Percentiles rank a stretch among this genome's conserved stretches.
These are phyloP conservation scores for Lineolata rhizophorae DNA, from an alignment of 495 filamentous ascomycete genomes.

Conservation along the genomic window DNA sequence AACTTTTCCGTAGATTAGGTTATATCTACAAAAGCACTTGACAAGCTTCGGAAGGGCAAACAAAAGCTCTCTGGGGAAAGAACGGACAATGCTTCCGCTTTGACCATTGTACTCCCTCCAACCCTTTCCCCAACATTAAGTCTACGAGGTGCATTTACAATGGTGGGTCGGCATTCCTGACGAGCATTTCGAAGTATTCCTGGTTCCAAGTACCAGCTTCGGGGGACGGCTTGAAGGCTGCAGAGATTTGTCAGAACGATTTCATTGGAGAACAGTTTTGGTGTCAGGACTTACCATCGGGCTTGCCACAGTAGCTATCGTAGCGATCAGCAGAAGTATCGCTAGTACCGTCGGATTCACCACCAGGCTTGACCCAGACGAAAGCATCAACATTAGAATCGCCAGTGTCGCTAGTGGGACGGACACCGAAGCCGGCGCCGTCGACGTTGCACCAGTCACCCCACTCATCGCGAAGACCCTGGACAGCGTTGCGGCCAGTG, in stretches of 20 bases:
- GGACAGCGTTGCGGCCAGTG: slow-evolving; percentile 42
- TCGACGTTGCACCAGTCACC: slow-evolving; percentile 76
- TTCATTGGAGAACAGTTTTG: too few relatives aligned
- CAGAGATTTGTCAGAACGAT: too few relatives aligned
- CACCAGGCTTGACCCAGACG: slow-evolving; percentile 72
- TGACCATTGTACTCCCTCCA: too few relatives aligned
- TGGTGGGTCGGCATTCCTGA: slow-evolving; percentile 42
- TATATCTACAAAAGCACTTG: too few relatives aligned
- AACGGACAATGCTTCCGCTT: too few relatives aligned
- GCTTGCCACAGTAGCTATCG: slow-evolving; percentile 47
- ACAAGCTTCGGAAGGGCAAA: too few relatives aligned
- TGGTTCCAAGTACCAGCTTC: slow-evolving; percentile 66
- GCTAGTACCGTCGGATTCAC: slow-evolving; percentile 59
- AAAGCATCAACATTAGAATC: slow-evolving; percentile 45
- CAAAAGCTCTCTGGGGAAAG: too few relatives aligned
- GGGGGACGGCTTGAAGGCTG: slow-evolving; percentile 42
- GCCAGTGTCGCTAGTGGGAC: slow-evolving; percentile 40
- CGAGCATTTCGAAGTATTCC: slow-evolving; percentile 49
- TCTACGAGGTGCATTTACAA: slow-evolving; percentile 9
- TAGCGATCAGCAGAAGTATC: slow-evolving; percentile 38
- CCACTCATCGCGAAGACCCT: slow-evolving; percentile 43
- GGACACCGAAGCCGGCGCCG: slow-evolving; percentile 51
- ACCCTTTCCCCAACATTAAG: too few relatives aligned
- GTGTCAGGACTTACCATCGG: too few relatives aligned
- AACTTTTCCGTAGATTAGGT: too few relatives aligned